Evolutionary conservation across 106 monocot genomes (phyloP).

Genomic region (Acorus gramineus): DNA sequence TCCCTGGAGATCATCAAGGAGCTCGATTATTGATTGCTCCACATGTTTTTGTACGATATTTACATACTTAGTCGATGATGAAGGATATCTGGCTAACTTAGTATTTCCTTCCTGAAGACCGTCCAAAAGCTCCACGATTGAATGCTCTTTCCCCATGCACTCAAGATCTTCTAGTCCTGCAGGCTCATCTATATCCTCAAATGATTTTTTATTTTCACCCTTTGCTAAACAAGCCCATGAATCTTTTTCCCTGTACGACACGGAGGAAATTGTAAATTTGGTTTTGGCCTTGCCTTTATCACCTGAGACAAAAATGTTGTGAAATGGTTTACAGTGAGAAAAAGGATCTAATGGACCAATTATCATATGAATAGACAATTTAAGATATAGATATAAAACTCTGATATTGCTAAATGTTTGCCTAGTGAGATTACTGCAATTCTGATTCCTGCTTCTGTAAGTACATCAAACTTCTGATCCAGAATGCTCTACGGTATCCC

Average conservation of each 20-base stretch:
- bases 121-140: slow-evolving; percentile 32
- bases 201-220: slow-evolving; percentile 21
- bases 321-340: background rate
- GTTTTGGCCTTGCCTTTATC: slow-evolving; percentile 25
- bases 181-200: slow-evolving; percentile 2
- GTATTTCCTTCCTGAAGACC: slow-evolving; percentile 20
- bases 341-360: background rate
- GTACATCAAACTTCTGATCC: too few relatives aligned
- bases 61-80: background rate
- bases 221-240: slow-evolving; percentile 3
- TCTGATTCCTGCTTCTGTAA: too few relatives aligned
- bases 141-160: slow-evolving; percentile 9
- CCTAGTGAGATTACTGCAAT: too few relatives aligned
- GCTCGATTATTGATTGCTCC: slow-evolving; percentile 35
- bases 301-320: slow-evolving; percentile 16
- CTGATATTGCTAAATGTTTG: too few relatives aligned
- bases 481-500: too few relatives aligned
- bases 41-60: slow-evolving; percentile 8
- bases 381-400: too few relatives aligned
- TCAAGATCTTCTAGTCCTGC: slow-evolving; percentile 1
- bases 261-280: slow-evolving; percentile 36
- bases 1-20: slow-evolving; percentile 44
- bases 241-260: slow-evolving; percentile 2
- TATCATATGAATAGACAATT: too few relatives aligned
- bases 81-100: slow-evolving; percentile 3